Evolutionary conservation across 2,329 filamentous ascomycete species (phyloP).

Genomic region (Phyllosticta citrichinensis): DNA sequence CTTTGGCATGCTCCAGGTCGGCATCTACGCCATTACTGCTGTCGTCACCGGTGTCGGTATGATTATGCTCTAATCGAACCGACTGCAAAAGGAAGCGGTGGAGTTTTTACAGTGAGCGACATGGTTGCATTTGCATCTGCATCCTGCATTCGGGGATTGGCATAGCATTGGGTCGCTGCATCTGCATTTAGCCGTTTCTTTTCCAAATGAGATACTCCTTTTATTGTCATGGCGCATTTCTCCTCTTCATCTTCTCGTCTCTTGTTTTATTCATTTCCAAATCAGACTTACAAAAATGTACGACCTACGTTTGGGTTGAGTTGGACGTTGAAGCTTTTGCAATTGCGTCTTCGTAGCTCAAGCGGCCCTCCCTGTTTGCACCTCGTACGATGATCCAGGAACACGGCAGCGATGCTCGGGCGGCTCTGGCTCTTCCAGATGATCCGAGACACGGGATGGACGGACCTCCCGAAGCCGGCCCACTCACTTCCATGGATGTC

Average conservation of each 20-base stretch:
- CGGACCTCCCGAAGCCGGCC: not conserved
- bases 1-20: constrained; percentile 37
- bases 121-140: not conserved
- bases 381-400: not conserved
- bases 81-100: not conserved
- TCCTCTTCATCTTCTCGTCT: not conserved
- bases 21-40: constrained; percentile 40
- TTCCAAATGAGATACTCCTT: constrained; percentile 7
- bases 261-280: not conserved
- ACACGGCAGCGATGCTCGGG: not conserved
- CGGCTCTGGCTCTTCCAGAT: not conserved
- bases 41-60: constrained; percentile 44
- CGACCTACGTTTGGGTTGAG: not conserved
- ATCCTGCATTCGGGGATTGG: not conserved
- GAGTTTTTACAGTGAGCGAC: not conserved
- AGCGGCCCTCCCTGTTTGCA: not conserved
- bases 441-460: not conserved
- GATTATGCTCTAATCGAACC: constrained; percentile 39
- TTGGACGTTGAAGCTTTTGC: not conserved
- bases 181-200: not conserved
- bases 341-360: not conserved
- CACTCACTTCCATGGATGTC: not conserved
- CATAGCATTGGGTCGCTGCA: not conserved
- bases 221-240: not conserved
- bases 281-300: not conserved